Evolutionary conservation across 805 yeast species (phyloP), one percentile per base, ranked within the genome.

Genomic region (Hanseniaspora thailandica): DNA sequence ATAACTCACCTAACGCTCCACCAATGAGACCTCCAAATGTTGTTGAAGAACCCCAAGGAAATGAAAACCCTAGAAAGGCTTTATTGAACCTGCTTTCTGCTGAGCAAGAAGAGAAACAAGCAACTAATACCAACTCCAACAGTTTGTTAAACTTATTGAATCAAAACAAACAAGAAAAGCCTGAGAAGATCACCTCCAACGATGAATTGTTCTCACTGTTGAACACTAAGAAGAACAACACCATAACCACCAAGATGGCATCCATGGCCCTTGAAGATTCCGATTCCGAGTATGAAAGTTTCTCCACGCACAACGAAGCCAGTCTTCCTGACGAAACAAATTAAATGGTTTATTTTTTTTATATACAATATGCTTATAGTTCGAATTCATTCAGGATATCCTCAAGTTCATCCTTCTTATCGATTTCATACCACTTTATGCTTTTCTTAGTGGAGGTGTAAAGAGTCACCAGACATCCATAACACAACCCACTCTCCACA

Each of bases 391-490:
- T 66, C 13, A 81, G 55, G 0, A 77, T 64, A 10, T 67, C 66
- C 19, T 70, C 59, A 55, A 68, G 62, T 19, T 68, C 66, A 9
- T 55, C 52, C 2, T 64, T 61, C 45, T 63, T 57, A 2, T 66
- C 59, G 25, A 74, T 64, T 3, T 35, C 39, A 6, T 22, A 44
- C 74, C 75, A 61, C 62, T 71, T 68, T 63, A 80, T 38, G 52
- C 63, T 56, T 61, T 67, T 55, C 55, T 66, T 34, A 44, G 62
- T 55, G 47, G 70, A 55, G 57, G 73, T 78, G 5, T 78, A 76
- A 52, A 84, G 61, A 10, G 80, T 77, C 1, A 82, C 82, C 34
- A 79, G 72, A 62, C 95, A 86, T 2, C 93, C 95, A 60, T 84
- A 86, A 62, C 95, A 86, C 8, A 83, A 60, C n/a, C 68, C 53